Percentiles rank a stretch among this genome's conserved stretches.
phyloP scores from a whole-genome alignment of 169 alveolate species.

The Sarcocystis neurona region DNA sequence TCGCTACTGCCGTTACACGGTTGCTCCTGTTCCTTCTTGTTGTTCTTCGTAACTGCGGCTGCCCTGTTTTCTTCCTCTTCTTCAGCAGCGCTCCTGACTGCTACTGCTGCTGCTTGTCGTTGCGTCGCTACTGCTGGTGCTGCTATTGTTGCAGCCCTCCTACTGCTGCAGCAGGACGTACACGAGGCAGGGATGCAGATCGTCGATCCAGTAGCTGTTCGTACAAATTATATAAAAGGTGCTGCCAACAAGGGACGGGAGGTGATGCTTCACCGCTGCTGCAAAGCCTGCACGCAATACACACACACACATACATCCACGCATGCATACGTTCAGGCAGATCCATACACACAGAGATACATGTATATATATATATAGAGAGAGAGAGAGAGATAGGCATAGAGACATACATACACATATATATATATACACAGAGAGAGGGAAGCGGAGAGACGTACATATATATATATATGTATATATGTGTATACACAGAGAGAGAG shows the following conservation, averaged over 20 bases:
- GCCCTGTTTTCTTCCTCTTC: too few species aligned
- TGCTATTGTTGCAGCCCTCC: too few species aligned
- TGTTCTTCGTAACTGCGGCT: too few species aligned
- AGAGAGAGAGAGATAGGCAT: neutral
- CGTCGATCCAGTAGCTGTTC: conserved; percentile 70
- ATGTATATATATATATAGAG: neutral
- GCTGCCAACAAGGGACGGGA: conserved; percentile 60
- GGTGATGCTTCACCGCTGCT: conserved; percentile 50
- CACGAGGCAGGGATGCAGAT: conserved; percentile 67
- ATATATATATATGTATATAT: too few species aligned
- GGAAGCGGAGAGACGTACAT: neutral
- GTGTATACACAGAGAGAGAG: neutral
- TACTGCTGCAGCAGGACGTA: too few species aligned
- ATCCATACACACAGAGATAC: neutral
- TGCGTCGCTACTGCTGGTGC: too few species aligned
- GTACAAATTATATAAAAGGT: conserved; percentile 49
- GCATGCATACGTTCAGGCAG: neutral
- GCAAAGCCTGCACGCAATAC: conserved; percentile 35
- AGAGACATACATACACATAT: neutral
- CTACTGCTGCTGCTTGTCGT: too few species aligned
- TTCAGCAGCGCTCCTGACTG: too few species aligned
- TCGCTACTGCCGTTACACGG: too few species aligned
- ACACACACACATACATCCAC: neutral
- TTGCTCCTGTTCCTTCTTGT: too few species aligned
- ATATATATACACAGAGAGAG: neutral